These are phyloP conservation scores for Millerozyma miso DNA, from an alignment of 805 yeast species.

Conservation along the genomic window DNA sequence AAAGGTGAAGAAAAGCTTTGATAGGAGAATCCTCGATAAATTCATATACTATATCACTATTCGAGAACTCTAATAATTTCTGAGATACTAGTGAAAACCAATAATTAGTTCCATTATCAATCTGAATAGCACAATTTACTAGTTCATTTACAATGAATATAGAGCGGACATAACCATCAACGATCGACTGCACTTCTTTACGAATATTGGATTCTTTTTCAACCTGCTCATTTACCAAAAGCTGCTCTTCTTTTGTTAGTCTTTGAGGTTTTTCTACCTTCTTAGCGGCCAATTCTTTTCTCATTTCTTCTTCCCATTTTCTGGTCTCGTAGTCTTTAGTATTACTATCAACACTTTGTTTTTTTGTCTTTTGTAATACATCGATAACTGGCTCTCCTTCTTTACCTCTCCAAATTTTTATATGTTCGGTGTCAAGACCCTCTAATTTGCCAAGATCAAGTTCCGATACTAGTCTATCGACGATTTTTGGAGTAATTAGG, in stretches of 20 bases:
- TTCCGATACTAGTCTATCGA: conserved; percentile 39
- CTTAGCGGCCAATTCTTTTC: conserved; percentile 67
- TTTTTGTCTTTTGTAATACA: conserved; percentile 45
- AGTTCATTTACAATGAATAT: conserved; percentile 52
- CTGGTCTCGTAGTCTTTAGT: conserved; percentile 79
- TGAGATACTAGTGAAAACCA: conserved; percentile 75
- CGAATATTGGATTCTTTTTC: conserved; percentile 59
- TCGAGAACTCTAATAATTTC: conserved; percentile 43
- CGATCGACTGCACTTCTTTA: conserved; percentile 33
- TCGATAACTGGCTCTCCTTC: conserved; percentile 71
- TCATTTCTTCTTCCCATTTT: conserved; percentile 85
- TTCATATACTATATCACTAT: conserved; percentile 23
- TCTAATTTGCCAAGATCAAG: conserved; percentile 33
- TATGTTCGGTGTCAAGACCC: conserved; percentile 44
- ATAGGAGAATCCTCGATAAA: conserved; percentile 44
- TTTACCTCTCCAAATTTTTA: conserved; percentile 61
- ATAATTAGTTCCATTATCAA: conserved; percentile 57
- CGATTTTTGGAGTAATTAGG: conserved; percentile 48
- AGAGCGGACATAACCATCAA: conserved; percentile 42
- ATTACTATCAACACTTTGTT: conserved; percentile 57
- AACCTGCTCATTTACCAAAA: conserved; percentile 57
- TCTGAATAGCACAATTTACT: conserved; percentile 43
- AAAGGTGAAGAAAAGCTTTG: conserved; percentile 50
- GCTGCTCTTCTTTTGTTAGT: conserved; percentile 74
- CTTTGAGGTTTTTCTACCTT: conserved; percentile 33